These are phyloP conservation scores for Metschnikowia continentalis DNA, from an alignment of 805 yeast genomes.

Conservation along the genomic window DNA sequence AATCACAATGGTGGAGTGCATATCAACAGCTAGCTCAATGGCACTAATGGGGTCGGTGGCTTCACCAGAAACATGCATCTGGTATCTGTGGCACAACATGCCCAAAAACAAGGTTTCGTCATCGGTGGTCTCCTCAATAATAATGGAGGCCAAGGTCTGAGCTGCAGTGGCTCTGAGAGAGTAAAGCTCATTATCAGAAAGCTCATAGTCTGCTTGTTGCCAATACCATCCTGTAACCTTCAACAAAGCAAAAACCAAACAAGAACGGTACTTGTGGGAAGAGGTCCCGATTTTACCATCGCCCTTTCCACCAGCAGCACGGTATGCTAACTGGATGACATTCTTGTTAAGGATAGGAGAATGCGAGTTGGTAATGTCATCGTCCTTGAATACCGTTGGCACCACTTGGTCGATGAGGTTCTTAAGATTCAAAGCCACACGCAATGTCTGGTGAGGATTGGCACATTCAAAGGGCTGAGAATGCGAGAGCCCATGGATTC, in stretches of 20 bases:
- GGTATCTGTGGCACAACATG: slow-evolving; percentile 72
- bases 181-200: slow-evolving; percentile 65
- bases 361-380: slow-evolving; percentile 49
- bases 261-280: slow-evolving; percentile 60
- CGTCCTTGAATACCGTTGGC: slow-evolving; percentile 56
- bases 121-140: slow-evolving; percentile 60
- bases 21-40: slow-evolving; percentile 79
- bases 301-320: slow-evolving; percentile 80
- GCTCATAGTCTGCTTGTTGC: slow-evolving; percentile 52
- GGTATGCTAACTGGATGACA: slow-evolving; percentile 56
- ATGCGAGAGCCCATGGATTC: neutral
- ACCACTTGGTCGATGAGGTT: slow-evolving; percentile 65
- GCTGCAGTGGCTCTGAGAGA: slow-evolving; percentile 63
- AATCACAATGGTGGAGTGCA: slow-evolving; percentile 73
- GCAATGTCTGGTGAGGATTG: slow-evolving; percentile 59
- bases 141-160: slow-evolving; percentile 62
- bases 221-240: slow-evolving; percentile 79
- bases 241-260: slow-evolving; percentile 64
- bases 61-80: slow-evolving; percentile 56
- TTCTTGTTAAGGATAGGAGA: slow-evolving; percentile 56
- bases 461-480: slow-evolving; percentile 34
- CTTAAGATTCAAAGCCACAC: slow-evolving; percentile 72
- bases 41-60: slow-evolving; percentile 70
- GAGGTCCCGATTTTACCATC: slow-evolving; percentile 51
- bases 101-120: slow-evolving; percentile 65